Evolutionary conservation across 306 rosid species (phyloP).

Genomic region (Vigna hirtella): DNA sequence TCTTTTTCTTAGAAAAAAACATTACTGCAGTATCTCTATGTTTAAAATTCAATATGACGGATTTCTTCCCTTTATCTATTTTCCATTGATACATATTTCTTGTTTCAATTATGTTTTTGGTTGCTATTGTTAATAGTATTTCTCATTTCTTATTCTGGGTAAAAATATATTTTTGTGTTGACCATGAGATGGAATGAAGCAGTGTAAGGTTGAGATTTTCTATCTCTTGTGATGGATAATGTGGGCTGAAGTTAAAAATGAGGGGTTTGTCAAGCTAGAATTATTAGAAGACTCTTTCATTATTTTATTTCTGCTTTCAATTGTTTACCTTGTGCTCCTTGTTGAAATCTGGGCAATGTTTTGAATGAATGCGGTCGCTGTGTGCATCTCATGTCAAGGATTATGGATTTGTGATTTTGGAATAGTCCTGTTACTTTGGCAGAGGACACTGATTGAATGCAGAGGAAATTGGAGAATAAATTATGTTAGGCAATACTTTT

Average conservation of each 20-base stretch:
- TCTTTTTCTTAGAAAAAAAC: conserved; percentile 29
- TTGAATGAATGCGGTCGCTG: conserved; percentile 19
- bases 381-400: conserved; percentile 38
- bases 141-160: conserved; percentile 35
- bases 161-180: conserved; percentile 11
- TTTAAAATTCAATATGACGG: conserved; percentile 35
- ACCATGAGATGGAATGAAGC: conserved; percentile 39
- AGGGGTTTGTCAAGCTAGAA: conserved; percentile 31
- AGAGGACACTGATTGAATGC: conserved; percentile 15
- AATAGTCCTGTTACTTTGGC: conserved; percentile 16
- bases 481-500: conserved; percentile 34
- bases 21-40: conserved; percentile 45
- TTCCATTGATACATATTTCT: conserved; percentile 33
- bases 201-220: conserved; percentile 23
- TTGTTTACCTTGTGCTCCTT: conserved; percentile 13
- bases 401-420: conserved; percentile 34
- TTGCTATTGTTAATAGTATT: conserved; percentile 31
- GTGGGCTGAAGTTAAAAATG: conserved; percentile 41
- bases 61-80: conserved; percentile 38
- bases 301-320: conserved; percentile 12
- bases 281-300: conserved; percentile 22
- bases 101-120: conserved; percentile 36
- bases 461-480: conserved; percentile 33
- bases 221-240: conserved; percentile 24
- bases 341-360: conserved; percentile 26